Conservation (phyloP, 1,284 basidiomycete genomes). For the Schizophyllum commune region DNA sequence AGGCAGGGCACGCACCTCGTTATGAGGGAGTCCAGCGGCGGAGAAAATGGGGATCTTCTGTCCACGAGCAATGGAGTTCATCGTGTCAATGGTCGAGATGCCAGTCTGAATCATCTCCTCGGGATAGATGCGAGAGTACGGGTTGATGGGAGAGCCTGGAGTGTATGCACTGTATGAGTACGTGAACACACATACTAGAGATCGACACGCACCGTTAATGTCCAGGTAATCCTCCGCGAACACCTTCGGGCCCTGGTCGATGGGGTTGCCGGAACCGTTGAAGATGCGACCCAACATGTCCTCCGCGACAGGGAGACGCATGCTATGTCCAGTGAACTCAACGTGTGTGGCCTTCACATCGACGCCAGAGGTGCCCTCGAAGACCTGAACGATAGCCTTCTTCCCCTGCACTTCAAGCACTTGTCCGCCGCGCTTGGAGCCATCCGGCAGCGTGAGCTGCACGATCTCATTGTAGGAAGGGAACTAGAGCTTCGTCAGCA, state of each 20-base stretch:
- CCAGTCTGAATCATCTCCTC: slow-evolving; percentile 99
- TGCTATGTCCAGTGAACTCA: slow-evolving; percentile 96
- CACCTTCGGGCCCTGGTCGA: slow-evolving; percentile 98
- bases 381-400: slow-evolving; percentile 99
- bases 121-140: slow-evolving; percentile 98
- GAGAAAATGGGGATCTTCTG: slow-evolving; percentile 99
- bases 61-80: slow-evolving; percentile 99
- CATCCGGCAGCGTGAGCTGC: slow-evolving; percentile 92
- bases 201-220: slow-evolving; percentile 77
- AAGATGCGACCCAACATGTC: slow-evolving; percentile 99
- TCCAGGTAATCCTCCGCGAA: slow-evolving; percentile 99
- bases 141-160: slow-evolving; percentile 96
- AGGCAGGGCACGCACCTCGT: slow-evolving; percentile 58
- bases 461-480: slow-evolving; percentile 99
- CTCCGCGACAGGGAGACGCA: slow-evolving; percentile 99
- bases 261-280: slow-evolving; percentile 97
- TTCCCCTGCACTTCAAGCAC: slow-evolving; percentile 98
- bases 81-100: slow-evolving; percentile 97
- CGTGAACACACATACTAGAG: slow-evolving; percentile 3
- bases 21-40: slow-evolving; percentile 97
- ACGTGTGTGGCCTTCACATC: slow-evolving; percentile 98
- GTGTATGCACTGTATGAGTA: background rate
- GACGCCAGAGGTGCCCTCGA: slow-evolving; percentile 96
- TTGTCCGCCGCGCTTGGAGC: slow-evolving; percentile 91
- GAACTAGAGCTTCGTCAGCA: slow-evolving; percentile 48